Percentiles rank a stretch among this genome's conserved stretches.
phyloP scores from a whole-genome alignment of 2,329 filamentous ascomycete species.

The Amauroascus niger region DNA sequence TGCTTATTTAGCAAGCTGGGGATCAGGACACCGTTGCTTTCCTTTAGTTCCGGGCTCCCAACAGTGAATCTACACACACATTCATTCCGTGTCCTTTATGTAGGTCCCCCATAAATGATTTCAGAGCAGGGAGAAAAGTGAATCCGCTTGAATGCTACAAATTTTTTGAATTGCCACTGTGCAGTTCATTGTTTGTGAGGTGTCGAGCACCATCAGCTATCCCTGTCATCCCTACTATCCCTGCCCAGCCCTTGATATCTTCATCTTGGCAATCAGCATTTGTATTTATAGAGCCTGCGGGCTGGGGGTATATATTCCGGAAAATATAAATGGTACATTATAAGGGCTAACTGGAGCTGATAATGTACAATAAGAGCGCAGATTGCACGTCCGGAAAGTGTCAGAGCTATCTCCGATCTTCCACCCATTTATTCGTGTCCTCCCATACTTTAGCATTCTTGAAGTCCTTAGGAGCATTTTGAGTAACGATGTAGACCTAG shows the following conservation, averaged over 20 bases:
- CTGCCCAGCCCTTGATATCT: not conserved
- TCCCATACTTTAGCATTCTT: constrained; percentile 48
- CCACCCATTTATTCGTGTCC: constrained; percentile 53
- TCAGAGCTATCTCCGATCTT: constrained; percentile 26
- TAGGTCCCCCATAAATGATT: too few relatives aligned
- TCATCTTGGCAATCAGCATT: not conserved
- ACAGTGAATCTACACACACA: not conserved
- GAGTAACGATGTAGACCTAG: constrained; percentile 50
- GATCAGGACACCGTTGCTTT: constrained; percentile 7
- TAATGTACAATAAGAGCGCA: constrained; percentile 2
- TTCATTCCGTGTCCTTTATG: too few relatives aligned
- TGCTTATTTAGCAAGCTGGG: not conserved
- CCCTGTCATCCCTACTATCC: not conserved
- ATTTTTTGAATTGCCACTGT: too few relatives aligned
- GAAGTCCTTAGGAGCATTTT: constrained; percentile 42
- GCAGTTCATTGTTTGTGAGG: not conserved
- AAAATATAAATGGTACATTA: constrained; percentile 5
- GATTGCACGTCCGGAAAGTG: not conserved
- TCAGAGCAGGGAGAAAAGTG: too few relatives aligned
- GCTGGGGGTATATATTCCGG: not conserved
- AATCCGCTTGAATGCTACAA: too few relatives aligned
- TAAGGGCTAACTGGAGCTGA: not conserved
- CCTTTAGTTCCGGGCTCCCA: not conserved
- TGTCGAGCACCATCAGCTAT: not conserved
- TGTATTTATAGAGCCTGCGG: too few relatives aligned